Conservation (phyloP, 2,329 filamentous ascomycete genomes). For the Nectriaceae sp. region DNA sequence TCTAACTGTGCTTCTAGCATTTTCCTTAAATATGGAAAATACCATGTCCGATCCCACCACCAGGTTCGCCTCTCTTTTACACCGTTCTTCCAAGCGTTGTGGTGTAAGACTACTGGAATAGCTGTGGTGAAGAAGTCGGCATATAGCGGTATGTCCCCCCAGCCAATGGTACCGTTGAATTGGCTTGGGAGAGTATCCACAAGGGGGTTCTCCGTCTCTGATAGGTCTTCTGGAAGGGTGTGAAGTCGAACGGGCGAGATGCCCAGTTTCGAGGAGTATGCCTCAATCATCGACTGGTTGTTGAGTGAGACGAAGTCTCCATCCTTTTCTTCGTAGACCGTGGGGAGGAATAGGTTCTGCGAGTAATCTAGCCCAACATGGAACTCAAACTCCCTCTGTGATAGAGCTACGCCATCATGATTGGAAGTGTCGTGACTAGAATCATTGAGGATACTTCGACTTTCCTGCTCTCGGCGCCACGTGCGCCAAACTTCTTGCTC, state of each 20-base stretch:
- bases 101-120: neutral
- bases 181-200: neutral
- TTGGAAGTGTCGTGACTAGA: neutral
- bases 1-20: neutral
- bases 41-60: neutral
- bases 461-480: neutral
- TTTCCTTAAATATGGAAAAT: neutral
- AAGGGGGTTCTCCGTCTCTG: constrained; percentile 4
- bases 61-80: neutral
- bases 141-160: neutral
- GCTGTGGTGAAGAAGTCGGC: too few species aligned
- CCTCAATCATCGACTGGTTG: constrained; percentile 10
- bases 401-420: neutral
- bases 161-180: neutral
- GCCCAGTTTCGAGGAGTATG: constrained; percentile 1
- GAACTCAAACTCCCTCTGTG: constrained; percentile 16
- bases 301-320: constrained; percentile 15
- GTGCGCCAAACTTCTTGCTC: constrained; percentile 28
- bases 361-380: constrained; percentile 23
- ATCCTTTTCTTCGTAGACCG: constrained; percentile 21
- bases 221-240: constrained; percentile 15
- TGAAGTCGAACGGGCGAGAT: constrained; percentile 9
- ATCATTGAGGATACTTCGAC: neutral
- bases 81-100: neutral
- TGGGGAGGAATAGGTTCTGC: constrained; percentile 19